Evolutionary conservation across 148 eudicot genomes (phyloP), one percentile per base, ranked within the genome.

Genomic region (Rheum nobile): DNA sequence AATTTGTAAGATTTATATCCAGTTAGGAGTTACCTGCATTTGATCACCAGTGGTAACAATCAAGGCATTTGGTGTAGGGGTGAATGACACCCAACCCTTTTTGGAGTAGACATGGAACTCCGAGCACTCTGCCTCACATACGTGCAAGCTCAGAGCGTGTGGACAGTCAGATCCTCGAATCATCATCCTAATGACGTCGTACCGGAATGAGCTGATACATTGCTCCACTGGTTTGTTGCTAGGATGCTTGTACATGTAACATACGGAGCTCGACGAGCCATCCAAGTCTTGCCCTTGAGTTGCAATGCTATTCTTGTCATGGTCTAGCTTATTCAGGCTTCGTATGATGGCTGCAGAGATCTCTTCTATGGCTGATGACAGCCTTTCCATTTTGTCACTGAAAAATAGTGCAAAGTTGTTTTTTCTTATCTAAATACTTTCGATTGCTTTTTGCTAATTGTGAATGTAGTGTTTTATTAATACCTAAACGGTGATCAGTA

Each of bases 31-130:
- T 90, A 92, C 98, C 94, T 93, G 98, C 17, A 93, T 57, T 76
- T 85, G 86, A 80, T 93, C 96, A 29, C 98, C 98, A 69, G 84
- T 65, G 0, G 98, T 93, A 86, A 93, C 76, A 44, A 93, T 72
- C 29, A 93, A 54, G n/a, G 94, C 83, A 79, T 82, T 77, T 47
- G 67, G 28, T 1, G 74, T 50, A 1, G 98, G 92, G 26, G 70
- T 67, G 57, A 93, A 93, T 42, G 96, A 90, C 1, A 86, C 76
- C 98, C 98, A 93, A 47, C 96, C 94, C 82, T 86, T 93, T 88
- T 93, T 93, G 54, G 94, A 88, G 77, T 93, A 93, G 72, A 89
- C 87, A 88, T 93, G 98, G 54, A 93, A 93, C 79, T 90, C 89
- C 0, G 90, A 83, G 8, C 84, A 81, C 22, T 83, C 94, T 74